These are phyloP conservation scores for Dovyalis caffra DNA, from an alignment of 345 rosid species.

Conservation along the genomic window DNA sequence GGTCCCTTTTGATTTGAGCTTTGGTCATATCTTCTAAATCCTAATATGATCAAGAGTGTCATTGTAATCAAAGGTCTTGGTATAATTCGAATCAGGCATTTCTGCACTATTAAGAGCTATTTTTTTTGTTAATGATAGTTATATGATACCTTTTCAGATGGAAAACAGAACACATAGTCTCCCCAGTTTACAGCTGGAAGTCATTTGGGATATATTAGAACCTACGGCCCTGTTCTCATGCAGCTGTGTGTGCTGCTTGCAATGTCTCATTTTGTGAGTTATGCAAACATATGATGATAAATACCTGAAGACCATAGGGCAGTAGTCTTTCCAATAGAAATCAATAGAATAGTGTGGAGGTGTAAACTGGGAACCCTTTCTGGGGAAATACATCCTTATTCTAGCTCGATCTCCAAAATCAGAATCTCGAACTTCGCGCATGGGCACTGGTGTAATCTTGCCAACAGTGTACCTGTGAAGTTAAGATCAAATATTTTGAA, in stretches of 20 bases:
- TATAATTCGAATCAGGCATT: neutral
- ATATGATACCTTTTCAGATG: neutral
- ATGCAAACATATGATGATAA: neutral
- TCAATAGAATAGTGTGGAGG: conserved; percentile 83
- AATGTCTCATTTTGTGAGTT: neutral
- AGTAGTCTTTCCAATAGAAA: conserved; percentile 94
- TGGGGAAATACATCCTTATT: conserved; percentile 88
- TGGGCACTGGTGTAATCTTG: conserved; percentile 89
- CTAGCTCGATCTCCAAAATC: conserved; percentile 95
- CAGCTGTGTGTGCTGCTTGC: neutral
- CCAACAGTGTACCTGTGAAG: conserved; percentile 89
- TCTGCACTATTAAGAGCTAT: neutral
- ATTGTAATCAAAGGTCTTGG: neutral
- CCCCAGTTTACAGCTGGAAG: neutral
- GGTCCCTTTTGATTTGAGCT: neutral
- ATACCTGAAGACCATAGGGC: conserved; percentile 99
- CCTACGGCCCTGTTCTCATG: neutral
- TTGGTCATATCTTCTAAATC: neutral
- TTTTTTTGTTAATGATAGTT: neutral
- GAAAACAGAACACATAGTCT: neutral
- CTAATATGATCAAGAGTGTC: neutral
- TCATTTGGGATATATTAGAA: neutral
- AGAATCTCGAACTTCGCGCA: conserved; percentile 80
- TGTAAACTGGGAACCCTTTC: conserved; percentile 81
- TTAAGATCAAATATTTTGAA: conserved; percentile 35